Evolutionary conservation across 768 basidiomycete genomes (phyloP), one percentile per base, ranked within the genome.

Genomic region (Austroboletus eburneus): DNA sequence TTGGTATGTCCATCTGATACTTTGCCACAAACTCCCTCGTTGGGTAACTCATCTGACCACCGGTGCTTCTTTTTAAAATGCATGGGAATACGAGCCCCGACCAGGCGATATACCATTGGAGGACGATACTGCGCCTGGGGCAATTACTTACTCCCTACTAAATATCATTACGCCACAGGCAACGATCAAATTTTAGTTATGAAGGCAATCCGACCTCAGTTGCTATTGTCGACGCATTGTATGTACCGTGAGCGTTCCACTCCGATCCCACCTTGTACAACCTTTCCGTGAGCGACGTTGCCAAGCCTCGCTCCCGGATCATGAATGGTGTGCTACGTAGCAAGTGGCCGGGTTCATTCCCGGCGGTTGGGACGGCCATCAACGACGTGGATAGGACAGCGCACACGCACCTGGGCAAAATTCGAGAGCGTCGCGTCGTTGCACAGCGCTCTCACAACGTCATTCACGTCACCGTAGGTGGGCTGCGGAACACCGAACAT

Each of bases 121-220:
- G 14, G 43, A 49, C 10, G 34, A 39, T 47, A 42, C 20, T 42
- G 46, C 52, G 37, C 57, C 36, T 27, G 27, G 27, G 12, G 27
- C 38, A 39, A 37, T 12, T 21, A 12, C 29, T 10, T 16, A 24
- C 25, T 23, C 23, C 39, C 40, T 27, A 27, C 27, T 27, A 27
- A 5, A n/a, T n/a, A 45, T 49, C n/a, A 29, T 27, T 27, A 51
- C 38, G 52, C 48, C 56, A 61, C 52, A 51, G 40, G 55, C 39
- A 54, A 57, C 27, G 12, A 27, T 27, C 27, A 27, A 27, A 6
- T 27, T 27, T 27, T 27, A 27, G 27, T 27, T 27, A 47, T 48
- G 43, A 48, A 29, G 9, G 29, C 29, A 40, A 54, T 33, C 37
- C 43, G 41, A 38, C 2, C 50, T 50, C 48, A 41, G 46, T 46